Evolutionary conservation across 2,329 filamentous ascomycete genomes (phyloP).

Genomic region (Knufia fluminis): DNA sequence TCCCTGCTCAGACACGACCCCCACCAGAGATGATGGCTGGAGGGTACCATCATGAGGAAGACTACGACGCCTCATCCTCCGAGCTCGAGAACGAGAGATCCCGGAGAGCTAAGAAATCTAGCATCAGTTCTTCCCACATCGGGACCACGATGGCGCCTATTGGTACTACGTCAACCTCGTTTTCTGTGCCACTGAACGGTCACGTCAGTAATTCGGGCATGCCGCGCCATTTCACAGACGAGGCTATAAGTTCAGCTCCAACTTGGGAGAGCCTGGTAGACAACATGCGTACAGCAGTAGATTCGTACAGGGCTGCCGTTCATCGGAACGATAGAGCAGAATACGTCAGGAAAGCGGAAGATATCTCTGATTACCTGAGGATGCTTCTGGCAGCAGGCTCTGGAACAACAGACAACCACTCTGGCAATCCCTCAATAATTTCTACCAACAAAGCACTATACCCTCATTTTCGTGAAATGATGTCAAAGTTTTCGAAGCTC

Average conservation of each 20-base stretch:
- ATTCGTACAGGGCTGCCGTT: constrained; percentile 84
- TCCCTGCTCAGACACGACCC: constrained; percentile 81
- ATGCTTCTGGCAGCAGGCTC: constrained; percentile 91
- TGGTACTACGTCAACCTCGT: constrained; percentile 46
- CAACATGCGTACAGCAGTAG: constrained; percentile 86
- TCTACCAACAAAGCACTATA: constrained; percentile 96
- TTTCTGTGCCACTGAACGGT: constrained; percentile 41
- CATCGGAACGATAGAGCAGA: constrained; percentile 73
- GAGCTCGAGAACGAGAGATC: constrained; percentile 78
- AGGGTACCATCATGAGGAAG: constrained; percentile 67
- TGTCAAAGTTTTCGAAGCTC: constrained; percentile 99
- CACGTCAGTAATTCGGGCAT: constrained; percentile 43
- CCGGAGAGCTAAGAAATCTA: constrained; percentile 53
- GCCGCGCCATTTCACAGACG: constrained; percentile 81
- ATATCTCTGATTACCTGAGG: constrained; percentile 92
- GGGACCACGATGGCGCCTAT: constrained; percentile 33
- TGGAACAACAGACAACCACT: constrained; percentile 96
- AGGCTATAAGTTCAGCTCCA: constrained; percentile 66
- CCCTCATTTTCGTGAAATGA: constrained; percentile 96
- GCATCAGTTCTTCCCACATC: constrained; percentile 21
- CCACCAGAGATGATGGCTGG: constrained; percentile 86
- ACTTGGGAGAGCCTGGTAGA: constrained; percentile 86
- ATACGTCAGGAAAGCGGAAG: constrained; percentile 89
- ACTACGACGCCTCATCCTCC: constrained; percentile 83
- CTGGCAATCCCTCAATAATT: constrained; percentile 97